Percentiles rank a stretch among this genome's conserved stretches.
Evolutionary conservation across 1,284 basidiomycete genomes (phyloP).

Genomic region (Gomphus sp.): DNA sequence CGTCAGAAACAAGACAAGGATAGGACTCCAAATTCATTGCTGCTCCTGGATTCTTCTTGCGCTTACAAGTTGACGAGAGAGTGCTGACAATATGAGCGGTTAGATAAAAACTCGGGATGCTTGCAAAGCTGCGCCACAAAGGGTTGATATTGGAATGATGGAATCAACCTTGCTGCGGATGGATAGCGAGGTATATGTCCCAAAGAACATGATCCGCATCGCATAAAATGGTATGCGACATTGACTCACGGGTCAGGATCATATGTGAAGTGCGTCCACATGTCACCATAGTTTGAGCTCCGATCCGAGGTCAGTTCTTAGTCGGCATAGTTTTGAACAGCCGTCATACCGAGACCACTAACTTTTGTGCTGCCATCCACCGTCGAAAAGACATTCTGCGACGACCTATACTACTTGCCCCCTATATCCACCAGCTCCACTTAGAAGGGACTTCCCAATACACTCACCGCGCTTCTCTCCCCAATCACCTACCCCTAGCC

Average conservation of each 20-base stretch:
- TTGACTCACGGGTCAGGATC: too few relatives aligned
- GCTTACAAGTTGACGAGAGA: neutral
- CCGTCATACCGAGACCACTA: neutral
- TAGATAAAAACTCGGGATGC: too few relatives aligned
- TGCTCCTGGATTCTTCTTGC: neutral
- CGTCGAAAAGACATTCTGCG: neutral
- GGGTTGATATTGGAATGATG: too few relatives aligned
- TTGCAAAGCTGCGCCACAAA: too few relatives aligned
- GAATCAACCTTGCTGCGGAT: too few relatives aligned
- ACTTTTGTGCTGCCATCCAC: neutral
- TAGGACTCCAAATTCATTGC: neutral
- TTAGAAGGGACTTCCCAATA: neutral
- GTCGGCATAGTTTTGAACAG: neutral
- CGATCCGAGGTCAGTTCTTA: neutral
- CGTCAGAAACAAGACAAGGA: neutral
- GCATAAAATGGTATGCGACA: too few relatives aligned
- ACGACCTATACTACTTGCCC: neutral
- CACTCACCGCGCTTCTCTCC: neutral
- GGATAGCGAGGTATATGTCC: too few relatives aligned
- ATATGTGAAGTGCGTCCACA: neutral
- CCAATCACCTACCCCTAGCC: neutral
- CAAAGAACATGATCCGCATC: neutral
- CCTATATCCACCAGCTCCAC: neutral
- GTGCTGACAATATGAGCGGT: too few relatives aligned
- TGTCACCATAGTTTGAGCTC: slow-evolving; percentile 1